A percentile compares a stretch with the other conserved stretches of the same genome.
phyloP scores from a whole-genome alignment of 2,329 filamentous ascomycete species.

The Aureobasidium sp. region DNA sequence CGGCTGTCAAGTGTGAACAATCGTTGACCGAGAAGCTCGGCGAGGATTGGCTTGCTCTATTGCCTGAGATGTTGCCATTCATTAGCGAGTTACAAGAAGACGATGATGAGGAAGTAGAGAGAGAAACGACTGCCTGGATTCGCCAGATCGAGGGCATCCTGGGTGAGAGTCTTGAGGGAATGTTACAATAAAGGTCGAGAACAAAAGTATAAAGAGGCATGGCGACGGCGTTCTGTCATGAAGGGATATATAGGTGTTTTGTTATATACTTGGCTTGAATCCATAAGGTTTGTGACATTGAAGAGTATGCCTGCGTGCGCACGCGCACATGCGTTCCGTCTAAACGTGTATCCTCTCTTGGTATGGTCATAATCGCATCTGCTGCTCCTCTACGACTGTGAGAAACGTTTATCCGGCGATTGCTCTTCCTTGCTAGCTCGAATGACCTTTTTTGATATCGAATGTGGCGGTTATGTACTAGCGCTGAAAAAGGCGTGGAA shows the following conservation, averaged over 20 bases:
- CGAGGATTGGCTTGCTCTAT: slow-evolving; percentile 84
- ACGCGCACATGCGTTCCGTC: too few species aligned
- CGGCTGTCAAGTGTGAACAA: slow-evolving; percentile 75
- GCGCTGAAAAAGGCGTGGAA: too few species aligned
- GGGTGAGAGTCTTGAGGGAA: slow-evolving; percentile 83
- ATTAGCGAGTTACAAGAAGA: slow-evolving; percentile 96
- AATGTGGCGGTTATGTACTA: too few species aligned
- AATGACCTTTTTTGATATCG: too few species aligned
- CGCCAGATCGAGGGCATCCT: slow-evolving; percentile 80
- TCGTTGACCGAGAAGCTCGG: slow-evolving; percentile 58
- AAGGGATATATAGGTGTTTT: background rate
- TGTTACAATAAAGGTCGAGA: slow-evolving; percentile 49
- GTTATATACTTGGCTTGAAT: background rate
- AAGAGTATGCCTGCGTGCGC: too few species aligned
- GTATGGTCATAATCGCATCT: background rate
- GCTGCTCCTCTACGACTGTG: background rate
- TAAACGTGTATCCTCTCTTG: background rate
- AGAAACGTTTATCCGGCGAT: slow-evolving; percentile 42
- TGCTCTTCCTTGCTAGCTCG: too few species aligned
- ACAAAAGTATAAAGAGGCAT: slow-evolving; percentile 4
- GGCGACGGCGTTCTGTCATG: slow-evolving; percentile 7
- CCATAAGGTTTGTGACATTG: background rate
- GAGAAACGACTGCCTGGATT: slow-evolving; percentile 85
- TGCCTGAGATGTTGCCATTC: slow-evolving; percentile 93
- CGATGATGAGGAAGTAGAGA: slow-evolving; percentile 87